Conservation (phyloP, 1,139 yeast species). For the Yamadazyma friedrichii region DNA sequence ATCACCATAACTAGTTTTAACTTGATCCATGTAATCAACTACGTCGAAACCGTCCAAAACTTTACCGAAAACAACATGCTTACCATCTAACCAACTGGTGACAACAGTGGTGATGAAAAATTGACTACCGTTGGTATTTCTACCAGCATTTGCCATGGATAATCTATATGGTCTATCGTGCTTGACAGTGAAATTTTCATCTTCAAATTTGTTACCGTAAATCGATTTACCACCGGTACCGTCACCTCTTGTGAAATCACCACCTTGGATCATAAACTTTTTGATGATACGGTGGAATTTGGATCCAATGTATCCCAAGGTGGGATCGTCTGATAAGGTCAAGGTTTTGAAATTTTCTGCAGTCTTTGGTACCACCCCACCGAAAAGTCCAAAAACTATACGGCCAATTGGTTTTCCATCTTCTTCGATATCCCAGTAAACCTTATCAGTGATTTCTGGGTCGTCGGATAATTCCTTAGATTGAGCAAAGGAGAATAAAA, state of each 20-base stretch:
- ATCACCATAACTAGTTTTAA: conserved; percentile 48
- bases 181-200: conserved; percentile 55
- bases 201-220: conserved; percentile 55
- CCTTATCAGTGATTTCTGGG: conserved; percentile 69
- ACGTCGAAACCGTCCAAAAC: conserved; percentile 68
- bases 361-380: conserved; percentile 61
- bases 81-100: conserved; percentile 64
- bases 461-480: conserved; percentile 39
- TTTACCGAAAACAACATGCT: conserved; percentile 82
- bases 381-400: conserved; percentile 68
- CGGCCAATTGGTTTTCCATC: conserved; percentile 74
- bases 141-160: conserved; percentile 68
- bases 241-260: conserved; percentile 58
- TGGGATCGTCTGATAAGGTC: conserved; percentile 59
- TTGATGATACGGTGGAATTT: conserved; percentile 60
- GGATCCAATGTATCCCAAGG: conserved; percentile 49
- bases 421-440: conserved; percentile 81
- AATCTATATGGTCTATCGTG: conserved; percentile 59
- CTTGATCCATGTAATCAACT: conserved; percentile 53
- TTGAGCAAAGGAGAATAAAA: conserved; percentile 19
- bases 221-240: conserved; percentile 63
- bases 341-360: conserved; percentile 58
- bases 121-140: conserved; percentile 62
- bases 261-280: conserved; percentile 62
- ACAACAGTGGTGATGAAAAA: conserved; percentile 64